These are phyloP conservation scores for Candida sanyiensis DNA, from an alignment of 805 yeast genomes.

Conservation along the genomic window DNA sequence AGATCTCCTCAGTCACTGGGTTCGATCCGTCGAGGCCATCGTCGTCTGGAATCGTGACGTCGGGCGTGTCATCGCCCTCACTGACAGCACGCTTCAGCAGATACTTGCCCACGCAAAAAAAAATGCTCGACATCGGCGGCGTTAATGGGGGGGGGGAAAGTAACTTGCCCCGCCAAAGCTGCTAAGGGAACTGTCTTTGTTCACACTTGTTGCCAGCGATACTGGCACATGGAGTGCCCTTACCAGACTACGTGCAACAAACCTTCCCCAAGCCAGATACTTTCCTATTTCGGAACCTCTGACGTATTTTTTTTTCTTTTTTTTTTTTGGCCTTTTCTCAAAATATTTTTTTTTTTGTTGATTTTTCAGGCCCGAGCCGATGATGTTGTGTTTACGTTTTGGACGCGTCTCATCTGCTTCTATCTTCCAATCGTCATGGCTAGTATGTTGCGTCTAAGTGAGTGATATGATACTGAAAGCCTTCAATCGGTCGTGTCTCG, in stretches of 20 bases:
- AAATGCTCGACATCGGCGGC: constrained; percentile 18
- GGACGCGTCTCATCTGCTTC: background rate
- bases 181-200: no score
- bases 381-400: constrained; percentile 1
- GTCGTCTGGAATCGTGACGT: constrained; percentile 34
- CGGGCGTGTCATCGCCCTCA: constrained; percentile 29
- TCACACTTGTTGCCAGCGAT: no score
- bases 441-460: constrained; percentile 21
- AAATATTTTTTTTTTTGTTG: background rate
- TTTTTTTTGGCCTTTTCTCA: background rate
- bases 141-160: background rate
- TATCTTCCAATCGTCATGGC: constrained; percentile 13
- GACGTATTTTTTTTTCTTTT: background rate
- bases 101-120: constrained; percentile 20
- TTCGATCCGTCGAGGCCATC: constrained; percentile 59
- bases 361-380: no score
- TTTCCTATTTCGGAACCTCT: background rate
- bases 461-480: constrained; percentile 7
- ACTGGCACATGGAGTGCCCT: no score
- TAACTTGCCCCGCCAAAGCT: background rate
- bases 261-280: background rate
- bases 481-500: no score
- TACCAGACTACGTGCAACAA: background rate
- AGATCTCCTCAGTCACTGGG: constrained; percentile 91
- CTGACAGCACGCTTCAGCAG: constrained; percentile 23